phyloP scores from a whole-genome alignment of 2,329 filamentous ascomycete genomes.

The Dactylonectria macrodidyma region DNA sequence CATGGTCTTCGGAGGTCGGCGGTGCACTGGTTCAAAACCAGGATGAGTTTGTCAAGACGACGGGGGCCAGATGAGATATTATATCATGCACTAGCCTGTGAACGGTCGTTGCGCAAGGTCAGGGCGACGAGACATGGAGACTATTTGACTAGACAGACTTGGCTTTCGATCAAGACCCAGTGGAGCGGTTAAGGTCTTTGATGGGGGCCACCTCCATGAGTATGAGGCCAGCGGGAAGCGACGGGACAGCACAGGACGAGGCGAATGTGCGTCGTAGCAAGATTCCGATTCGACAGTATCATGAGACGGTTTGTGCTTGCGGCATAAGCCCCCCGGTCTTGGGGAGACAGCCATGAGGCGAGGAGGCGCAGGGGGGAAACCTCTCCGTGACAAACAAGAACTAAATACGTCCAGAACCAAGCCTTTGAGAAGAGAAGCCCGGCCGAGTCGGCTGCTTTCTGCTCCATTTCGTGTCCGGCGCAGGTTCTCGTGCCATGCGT shows the following conservation, averaged over 20 bases:
- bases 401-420: slow-evolving; percentile 14
- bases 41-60: slow-evolving; percentile 26
- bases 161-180: slow-evolving; percentile 29
- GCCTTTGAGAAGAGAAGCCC: slow-evolving; percentile 6
- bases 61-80: slow-evolving; percentile 15
- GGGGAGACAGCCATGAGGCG: background rate
- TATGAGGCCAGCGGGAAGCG: background rate
- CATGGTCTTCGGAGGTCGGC: slow-evolving; percentile 31
- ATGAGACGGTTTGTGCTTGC: background rate
- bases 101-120: slow-evolving; percentile 7
- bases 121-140: background rate
- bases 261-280: slow-evolving; percentile 38
- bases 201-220: slow-evolving; percentile 18
- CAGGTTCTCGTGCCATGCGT: too few species aligned
- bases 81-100: slow-evolving; percentile 30
- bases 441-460: slow-evolving; percentile 1
- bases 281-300: slow-evolving; percentile 39
- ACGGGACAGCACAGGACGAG: background rate
- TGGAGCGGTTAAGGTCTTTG: slow-evolving; percentile 33
- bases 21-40: slow-evolving; percentile 20
- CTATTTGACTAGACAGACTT: background rate
- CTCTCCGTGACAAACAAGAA: slow-evolving; percentile 29
- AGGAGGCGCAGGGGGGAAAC: slow-evolving; percentile 14
- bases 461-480: background rate
- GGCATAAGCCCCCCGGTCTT: slow-evolving; percentile 25